Evolutionary conservation across 2,329 filamentous ascomycete species (phyloP).

Genomic region (Aspergillus phoenicis): DNA sequence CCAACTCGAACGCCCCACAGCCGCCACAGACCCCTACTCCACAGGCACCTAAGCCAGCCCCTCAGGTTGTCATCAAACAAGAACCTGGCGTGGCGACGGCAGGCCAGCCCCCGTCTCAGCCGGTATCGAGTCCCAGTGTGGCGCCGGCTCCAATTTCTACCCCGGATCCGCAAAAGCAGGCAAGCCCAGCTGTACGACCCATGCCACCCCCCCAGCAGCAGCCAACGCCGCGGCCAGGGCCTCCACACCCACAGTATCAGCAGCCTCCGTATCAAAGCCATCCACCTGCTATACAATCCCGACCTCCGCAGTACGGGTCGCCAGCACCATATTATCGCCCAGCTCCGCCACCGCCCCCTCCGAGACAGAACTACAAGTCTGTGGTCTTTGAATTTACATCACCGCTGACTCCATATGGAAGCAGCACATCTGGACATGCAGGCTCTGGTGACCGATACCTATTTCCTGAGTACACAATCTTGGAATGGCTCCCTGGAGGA

Average conservation of each 20-base stretch:
- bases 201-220: constrained; percentile 22
- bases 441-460: constrained; percentile 52
- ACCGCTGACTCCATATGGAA: constrained; percentile 45
- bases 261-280: constrained; percentile 36
- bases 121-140: constrained; percentile 19
- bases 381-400: constrained; percentile 53
- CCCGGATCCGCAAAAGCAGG: constrained; percentile 20
- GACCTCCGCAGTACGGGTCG: constrained; percentile 37
- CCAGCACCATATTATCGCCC: constrained; percentile 38
- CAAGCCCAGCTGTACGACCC: constrained; percentile 11
- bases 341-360: constrained; percentile 35
- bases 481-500: constrained; percentile 51
- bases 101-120: constrained; percentile 15
- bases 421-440: constrained; percentile 43
- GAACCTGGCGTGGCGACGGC: constrained; percentile 25
- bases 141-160: constrained; percentile 13
- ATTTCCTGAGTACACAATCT: constrained; percentile 52
- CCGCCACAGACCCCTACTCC: constrained; percentile 20
- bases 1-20: constrained; percentile 13
- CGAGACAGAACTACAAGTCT: constrained; percentile 47
- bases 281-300: constrained; percentile 40
- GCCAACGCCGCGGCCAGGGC: constrained; percentile 29
- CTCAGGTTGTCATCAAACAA: constrained; percentile 30
- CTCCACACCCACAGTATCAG: constrained; percentile 34
- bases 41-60: constrained; percentile 18